Percentiles rank a stretch among this genome's conserved stretches.
phyloP scores from a whole-genome alignment of 2,329 filamentous ascomycete genomes.

The Penicillium sclerotigenum region DNA sequence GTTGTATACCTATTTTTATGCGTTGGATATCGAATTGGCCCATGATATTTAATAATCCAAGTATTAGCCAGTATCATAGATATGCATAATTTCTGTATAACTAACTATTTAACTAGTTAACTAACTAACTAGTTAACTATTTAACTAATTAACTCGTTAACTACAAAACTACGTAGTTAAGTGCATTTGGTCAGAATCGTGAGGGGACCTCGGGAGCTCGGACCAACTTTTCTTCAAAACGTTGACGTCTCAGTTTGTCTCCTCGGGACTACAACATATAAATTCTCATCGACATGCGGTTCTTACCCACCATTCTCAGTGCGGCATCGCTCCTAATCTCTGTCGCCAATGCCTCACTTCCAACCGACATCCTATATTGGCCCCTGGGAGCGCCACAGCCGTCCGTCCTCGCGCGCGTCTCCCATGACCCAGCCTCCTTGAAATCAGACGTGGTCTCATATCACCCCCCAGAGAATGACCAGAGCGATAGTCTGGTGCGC shows the following conservation, averaged over 20 bases:
- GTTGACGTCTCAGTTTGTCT: not conserved
- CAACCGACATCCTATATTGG: constrained; percentile 41
- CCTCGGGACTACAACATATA: not conserved
- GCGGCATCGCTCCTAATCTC: constrained; percentile 15
- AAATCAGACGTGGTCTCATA: constrained; percentile 40
- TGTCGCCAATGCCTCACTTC: constrained; percentile 17
- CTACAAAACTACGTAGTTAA: too few species aligned
- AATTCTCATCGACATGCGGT: constrained; percentile 12
- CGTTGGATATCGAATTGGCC: too few species aligned
- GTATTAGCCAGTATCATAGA: not conserved
- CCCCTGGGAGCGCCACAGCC: constrained; percentile 34
- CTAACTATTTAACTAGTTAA: too few species aligned
- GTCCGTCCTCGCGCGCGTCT: constrained; percentile 39
- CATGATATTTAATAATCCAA: too few species aligned
- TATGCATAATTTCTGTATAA: too few species aligned
- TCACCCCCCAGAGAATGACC: constrained; percentile 31
- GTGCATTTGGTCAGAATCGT: too few species aligned
- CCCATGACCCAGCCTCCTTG: constrained; percentile 40
- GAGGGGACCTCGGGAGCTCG: not conserved
- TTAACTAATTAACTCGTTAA: too few species aligned
- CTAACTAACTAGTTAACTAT: too few species aligned
- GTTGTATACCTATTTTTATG: too few species aligned
- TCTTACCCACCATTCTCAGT: constrained; percentile 18
- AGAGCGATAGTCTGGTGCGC: constrained; percentile 51
- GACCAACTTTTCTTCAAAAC: not conserved